These are phyloP conservation scores for Aspergillus avenaceus DNA, from an alignment of 495 filamentous ascomycete species.

Conservation along the genomic window DNA sequence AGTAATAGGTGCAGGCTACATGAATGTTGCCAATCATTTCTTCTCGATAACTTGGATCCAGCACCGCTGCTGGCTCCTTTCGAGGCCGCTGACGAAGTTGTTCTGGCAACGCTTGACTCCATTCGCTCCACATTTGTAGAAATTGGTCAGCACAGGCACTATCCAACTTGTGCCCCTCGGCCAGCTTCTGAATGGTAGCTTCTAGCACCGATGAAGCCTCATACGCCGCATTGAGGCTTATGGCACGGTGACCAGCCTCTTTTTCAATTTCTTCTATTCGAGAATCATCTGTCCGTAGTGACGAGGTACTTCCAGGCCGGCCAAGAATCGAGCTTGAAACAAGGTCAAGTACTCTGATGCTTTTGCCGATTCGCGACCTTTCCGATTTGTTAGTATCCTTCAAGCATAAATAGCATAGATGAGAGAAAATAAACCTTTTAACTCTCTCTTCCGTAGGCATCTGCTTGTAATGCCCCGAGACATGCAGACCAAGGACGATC, in stretches of 20 bases:
- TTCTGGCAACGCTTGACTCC: conserved; percentile 30
- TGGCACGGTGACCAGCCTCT: background rate
- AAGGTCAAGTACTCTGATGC: conserved; percentile 40
- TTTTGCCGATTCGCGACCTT: conserved; percentile 19
- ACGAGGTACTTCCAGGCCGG: conserved; percentile 31
- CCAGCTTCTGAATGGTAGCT: conserved; percentile 30
- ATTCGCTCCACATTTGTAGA: conserved; percentile 29
- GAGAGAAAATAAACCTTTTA: conserved; percentile 18
- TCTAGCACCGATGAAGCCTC: conserved; percentile 31
- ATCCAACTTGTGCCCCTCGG: conserved; percentile 29
- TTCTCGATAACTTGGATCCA: conserved; percentile 13
- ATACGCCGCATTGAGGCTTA: conserved; percentile 31
- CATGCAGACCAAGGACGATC: conserved; percentile 39
- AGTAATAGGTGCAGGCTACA: conserved; percentile 40
- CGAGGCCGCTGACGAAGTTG: conserved; percentile 21
- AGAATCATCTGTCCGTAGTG: conserved; percentile 13
- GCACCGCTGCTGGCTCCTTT: conserved; percentile 11
- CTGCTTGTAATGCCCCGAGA: conserved; percentile 13
- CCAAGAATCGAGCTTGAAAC: conserved; percentile 41
- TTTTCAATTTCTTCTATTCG: conserved; percentile 7
- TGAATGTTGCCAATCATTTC: conserved; percentile 36
- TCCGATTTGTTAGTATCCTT: background rate
- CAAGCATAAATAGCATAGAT: background rate
- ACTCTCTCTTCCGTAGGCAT: conserved; percentile 11
- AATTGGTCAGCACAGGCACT: conserved; percentile 30